phyloP scores from a whole-genome alignment of 2,329 filamentous ascomycete species.

The Fusarium decemcellulare region DNA sequence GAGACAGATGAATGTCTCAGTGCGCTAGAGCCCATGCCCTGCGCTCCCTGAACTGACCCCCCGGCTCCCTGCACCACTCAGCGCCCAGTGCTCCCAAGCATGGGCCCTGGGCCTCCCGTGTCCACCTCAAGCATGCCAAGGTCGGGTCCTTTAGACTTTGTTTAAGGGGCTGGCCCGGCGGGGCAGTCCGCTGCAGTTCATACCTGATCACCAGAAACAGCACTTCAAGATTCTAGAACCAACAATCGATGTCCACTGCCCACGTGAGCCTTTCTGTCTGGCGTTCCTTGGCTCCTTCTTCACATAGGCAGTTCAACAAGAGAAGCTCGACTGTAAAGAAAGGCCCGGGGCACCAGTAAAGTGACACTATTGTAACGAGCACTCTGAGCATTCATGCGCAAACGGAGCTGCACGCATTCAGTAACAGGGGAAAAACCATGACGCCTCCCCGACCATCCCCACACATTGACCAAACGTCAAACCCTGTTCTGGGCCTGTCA shows the following conservation, averaged over 20 bases:
- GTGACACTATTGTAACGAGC: too few species aligned
- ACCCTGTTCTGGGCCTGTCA: background rate
- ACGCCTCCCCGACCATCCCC: constrained; percentile 19
- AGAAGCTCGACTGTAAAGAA: too few species aligned
- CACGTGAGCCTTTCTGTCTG: constrained; percentile 19
- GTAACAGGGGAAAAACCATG: constrained; percentile 6
- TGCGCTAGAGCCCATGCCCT: constrained; percentile 23
- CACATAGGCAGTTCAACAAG: too few species aligned
- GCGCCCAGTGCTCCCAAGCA: constrained; percentile 27
- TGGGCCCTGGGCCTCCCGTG: constrained; percentile 25
- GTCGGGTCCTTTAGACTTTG: constrained; percentile 30
- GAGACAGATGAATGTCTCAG: constrained; percentile 34
- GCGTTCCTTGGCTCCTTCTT: too few species aligned
- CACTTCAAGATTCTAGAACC: constrained; percentile 27
- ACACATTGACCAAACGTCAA: constrained; percentile 1
- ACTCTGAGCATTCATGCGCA: background rate
- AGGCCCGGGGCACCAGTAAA: too few species aligned
- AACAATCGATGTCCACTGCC: constrained; percentile 1
- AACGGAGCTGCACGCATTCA: constrained; percentile 1
- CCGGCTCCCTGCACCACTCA: constrained; percentile 35
- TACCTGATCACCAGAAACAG: constrained; percentile 13
- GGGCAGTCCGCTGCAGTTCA: constrained; percentile 27
- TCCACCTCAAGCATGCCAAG: constrained; percentile 19
- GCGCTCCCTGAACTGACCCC: constrained; percentile 13
- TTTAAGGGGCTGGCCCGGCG: constrained; percentile 9